Base-by-base conservation (phyloP, 129 eudicot species). In the Pseudognaphalium luteoalbum region DNA sequence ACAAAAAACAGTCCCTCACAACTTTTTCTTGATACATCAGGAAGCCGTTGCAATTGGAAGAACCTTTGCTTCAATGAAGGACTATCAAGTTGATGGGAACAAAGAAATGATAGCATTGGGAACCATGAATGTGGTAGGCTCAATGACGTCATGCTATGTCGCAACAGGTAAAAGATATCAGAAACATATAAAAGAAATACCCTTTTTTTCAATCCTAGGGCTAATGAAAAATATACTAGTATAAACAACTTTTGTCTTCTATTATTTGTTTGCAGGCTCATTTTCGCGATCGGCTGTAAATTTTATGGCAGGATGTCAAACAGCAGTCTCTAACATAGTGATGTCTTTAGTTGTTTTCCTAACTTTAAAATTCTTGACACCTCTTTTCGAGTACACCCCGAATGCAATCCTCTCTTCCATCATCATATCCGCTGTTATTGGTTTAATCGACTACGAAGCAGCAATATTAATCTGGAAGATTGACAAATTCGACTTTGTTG, bases 21-120 rank as follows among this genome's bases (percentile, higher is more conserved):
- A 50, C 11, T 14, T 79, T n/a, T 65, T 37, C 20, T 32, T 41
- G 39, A 47, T 78, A 7, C 28, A 35, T 73, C 80, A 91, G 97
- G 97, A 91, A 88, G 97, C 97, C 32, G 90, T 86, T 66, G 95
- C 97, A 30, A 91, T 91, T 28, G 97, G 97, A 80, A 88, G 95
- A 88, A 88, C 97, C 33, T 91, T 88, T 85, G 95, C 97, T 76
- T 75, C 90, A 69, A 86, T 88, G 94, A 91, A 88, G 72, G 97
- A 86, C 77, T 91, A 91, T 61, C 90, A 86, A 74, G 80, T 91
- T 29, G 95, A 91, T 78, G 97, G 97, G 63, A 91, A 91, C 83
- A 91, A 85, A 77, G 97, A 91, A 80, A 91, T 91, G 97, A 84
- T 91, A 37, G 97, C 97, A 65, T 85, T 91, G 32, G 97, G 97